phyloP scores from a whole-genome alignment of 495 filamentous ascomycete species.

The Xylaria nigripes region DNA sequence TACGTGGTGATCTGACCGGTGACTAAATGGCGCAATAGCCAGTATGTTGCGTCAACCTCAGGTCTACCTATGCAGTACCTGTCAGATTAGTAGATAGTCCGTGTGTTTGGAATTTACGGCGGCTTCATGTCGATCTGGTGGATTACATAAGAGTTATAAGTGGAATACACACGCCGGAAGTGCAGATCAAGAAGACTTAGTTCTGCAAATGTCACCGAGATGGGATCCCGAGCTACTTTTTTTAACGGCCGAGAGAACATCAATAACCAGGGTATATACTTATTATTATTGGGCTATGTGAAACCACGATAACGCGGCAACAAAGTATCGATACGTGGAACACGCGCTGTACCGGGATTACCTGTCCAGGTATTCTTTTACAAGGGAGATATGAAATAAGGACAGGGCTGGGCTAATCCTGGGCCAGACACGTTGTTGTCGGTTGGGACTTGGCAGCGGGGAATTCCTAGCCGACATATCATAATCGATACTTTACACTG shows the following conservation, averaged over 20 bases:
- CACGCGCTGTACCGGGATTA: background rate
- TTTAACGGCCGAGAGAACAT: slow-evolving; percentile 2
- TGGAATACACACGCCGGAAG: background rate
- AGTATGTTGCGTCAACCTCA: background rate
- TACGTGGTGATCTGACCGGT: slow-evolving; percentile 2
- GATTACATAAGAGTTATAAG: background rate
- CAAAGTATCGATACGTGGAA: background rate
- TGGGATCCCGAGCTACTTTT: background rate
- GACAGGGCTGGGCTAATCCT: background rate
- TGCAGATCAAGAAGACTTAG: background rate
- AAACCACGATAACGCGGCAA: background rate
- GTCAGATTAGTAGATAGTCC: background rate
- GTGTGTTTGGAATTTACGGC: background rate
- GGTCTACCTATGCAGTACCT: background rate
- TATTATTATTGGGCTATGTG: background rate
- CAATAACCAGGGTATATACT: background rate
- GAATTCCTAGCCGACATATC: slow-evolving; percentile 3
- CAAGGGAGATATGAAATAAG: background rate
- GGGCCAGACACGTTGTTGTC: slow-evolving; percentile 1
- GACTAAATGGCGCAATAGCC: background rate
- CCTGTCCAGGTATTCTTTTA: background rate
- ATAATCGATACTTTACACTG: background rate
- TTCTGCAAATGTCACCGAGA: background rate
- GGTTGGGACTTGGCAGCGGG: background rate
- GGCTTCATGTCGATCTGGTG: background rate